phyloP scores from a whole-genome alignment of 2,329 filamentous ascomycete genomes.

The Emydomyces testavorans region DNA sequence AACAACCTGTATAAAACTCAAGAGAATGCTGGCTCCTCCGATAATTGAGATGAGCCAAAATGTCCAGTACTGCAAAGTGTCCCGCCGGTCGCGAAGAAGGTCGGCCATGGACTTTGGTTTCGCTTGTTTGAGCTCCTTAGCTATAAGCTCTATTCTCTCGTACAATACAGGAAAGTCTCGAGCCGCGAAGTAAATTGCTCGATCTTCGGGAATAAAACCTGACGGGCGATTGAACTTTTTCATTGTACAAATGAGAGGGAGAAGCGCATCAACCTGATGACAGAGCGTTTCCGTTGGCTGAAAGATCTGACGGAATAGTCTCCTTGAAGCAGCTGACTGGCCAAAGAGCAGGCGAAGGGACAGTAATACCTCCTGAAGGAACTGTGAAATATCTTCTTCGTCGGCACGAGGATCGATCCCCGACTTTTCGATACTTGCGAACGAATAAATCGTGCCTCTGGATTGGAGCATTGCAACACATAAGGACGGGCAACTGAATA shows the following conservation, averaged over 20 bases:
- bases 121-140: constrained; percentile 1
- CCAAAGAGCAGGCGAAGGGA: background rate
- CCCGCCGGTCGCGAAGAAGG: background rate
- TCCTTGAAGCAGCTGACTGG: constrained; percentile 5
- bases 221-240: background rate
- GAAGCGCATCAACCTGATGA: background rate
- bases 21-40: background rate
- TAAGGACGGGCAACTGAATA: constrained; percentile 3
- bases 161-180: constrained; percentile 3
- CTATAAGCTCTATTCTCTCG: background rate
- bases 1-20: constrained; percentile 3
- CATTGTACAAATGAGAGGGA: background rate
- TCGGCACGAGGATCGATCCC: background rate
- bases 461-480: background rate
- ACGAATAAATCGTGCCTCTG: background rate
- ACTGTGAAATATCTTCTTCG: background rate
- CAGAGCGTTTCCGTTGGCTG: background rate
- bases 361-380: background rate
- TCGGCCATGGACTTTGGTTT: background rate
- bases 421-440: background rate
- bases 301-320: background rate
- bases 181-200: background rate
- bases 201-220: background rate
- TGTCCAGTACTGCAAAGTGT: constrained; percentile 4
- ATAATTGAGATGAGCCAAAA: constrained; percentile 5